Conservation (phyloP, 768 basidiomycete species). For the Lenzites betulinus region DNA sequence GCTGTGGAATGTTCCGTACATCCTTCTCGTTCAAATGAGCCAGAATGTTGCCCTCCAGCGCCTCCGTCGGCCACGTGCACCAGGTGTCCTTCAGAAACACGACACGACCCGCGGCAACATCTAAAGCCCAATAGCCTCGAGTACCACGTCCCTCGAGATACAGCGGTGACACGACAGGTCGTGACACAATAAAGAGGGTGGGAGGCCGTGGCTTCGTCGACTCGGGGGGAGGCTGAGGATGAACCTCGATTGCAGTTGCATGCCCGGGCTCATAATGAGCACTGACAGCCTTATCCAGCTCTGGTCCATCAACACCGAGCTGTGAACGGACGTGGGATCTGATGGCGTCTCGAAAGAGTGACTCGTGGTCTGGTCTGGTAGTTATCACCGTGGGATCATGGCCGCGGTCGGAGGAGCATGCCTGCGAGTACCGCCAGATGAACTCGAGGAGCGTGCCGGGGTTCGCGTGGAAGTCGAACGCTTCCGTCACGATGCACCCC, state of each 20-base stretch:
- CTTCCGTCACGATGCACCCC: constrained; percentile 33
- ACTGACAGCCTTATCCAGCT: not conserved
- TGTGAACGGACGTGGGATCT: not conserved
- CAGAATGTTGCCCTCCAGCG: not conserved
- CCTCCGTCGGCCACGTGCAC: not conserved
- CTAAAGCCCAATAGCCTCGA: constrained; percentile 10
- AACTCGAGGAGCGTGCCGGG: constrained; percentile 30
- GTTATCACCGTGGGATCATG: constrained; percentile 10
- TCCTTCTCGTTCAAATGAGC: not conserved
- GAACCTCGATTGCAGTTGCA: not conserved
- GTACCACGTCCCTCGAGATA: not conserved
- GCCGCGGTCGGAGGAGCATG: constrained; percentile 25
- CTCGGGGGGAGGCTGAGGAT: not conserved
- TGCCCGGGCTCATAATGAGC: not conserved
- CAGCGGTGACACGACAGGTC: not conserved
- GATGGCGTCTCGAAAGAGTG: not conserved
- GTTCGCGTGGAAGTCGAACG: constrained; percentile 29
- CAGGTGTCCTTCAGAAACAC: constrained; percentile 14
- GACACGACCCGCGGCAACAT: not conserved
- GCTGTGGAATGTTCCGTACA: not conserved
- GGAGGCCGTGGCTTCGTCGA: not conserved
- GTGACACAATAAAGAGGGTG: not conserved
- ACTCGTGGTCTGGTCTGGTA: not conserved
- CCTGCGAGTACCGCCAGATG: constrained; percentile 31
- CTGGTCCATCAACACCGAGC: not conserved